Evolutionary conservation across 257 asterid genomes (phyloP).

Genomic region (Petrea volubilis): DNA sequence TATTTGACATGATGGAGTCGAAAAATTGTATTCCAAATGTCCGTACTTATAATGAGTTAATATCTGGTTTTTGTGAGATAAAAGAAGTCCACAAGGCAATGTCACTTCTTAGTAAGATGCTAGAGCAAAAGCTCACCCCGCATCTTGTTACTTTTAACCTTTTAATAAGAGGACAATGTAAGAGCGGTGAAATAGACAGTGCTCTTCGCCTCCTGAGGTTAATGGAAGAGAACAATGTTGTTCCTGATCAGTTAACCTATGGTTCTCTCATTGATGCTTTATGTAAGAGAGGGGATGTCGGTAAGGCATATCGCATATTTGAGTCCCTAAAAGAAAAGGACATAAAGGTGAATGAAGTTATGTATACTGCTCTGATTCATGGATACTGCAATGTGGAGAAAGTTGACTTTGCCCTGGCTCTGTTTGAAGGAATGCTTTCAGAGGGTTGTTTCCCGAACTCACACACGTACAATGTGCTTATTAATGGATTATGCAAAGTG

Average conservation of each 20-base stretch:
- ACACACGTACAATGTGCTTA: slow-evolving; percentile 60
- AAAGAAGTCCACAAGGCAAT: slow-evolving; percentile 69
- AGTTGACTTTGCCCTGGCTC: slow-evolving; percentile 47
- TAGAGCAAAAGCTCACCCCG: slow-evolving; percentile 50
- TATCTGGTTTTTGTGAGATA: slow-evolving; percentile 56
- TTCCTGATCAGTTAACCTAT: slow-evolving; percentile 63
- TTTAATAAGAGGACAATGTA: slow-evolving; percentile 69
- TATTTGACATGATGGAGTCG: slow-evolving; percentile 52
- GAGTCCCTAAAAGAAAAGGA: slow-evolving; percentile 56
- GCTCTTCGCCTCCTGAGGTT: slow-evolving; percentile 63
- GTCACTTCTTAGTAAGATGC: slow-evolving; percentile 62
- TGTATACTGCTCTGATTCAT: slow-evolving; percentile 58
- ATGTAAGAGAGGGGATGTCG: slow-evolving; percentile 57
- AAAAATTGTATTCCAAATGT: slow-evolving; percentile 54
- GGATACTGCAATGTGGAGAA: slow-evolving; percentile 60
- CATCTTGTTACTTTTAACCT: slow-evolving; percentile 55
- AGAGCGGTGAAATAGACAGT: slow-evolving; percentile 54
- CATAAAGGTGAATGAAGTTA: slow-evolving; percentile 45
- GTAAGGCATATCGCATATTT: slow-evolving; percentile 48
- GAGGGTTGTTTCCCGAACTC: slow-evolving; percentile 55
- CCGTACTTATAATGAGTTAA: slow-evolving; percentile 72
- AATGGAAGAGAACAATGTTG: slow-evolving; percentile 59
- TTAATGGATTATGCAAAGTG: slow-evolving; percentile 62
- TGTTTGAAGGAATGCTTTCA: slow-evolving; percentile 55
- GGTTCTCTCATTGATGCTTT: slow-evolving; percentile 59